These are phyloP conservation scores for Lecanicillium sp. DNA, from an alignment of 2,329 filamentous ascomycete species.

Conservation along the genomic window DNA sequence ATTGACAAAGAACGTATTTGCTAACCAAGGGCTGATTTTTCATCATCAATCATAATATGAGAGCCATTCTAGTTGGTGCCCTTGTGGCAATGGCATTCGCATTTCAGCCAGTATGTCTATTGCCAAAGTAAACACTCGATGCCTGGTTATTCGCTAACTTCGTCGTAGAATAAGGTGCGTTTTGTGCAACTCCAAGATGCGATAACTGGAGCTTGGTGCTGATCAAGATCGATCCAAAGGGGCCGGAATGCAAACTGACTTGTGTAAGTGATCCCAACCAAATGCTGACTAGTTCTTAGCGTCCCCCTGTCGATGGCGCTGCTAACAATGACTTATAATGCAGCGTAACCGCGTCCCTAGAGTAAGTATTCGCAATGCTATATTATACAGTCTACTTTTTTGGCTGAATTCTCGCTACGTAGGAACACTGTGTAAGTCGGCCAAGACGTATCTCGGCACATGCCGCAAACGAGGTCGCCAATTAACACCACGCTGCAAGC, in stretches of 20 bases:
- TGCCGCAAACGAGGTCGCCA: background rate
- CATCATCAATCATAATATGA: background rate
- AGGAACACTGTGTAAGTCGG: background rate
- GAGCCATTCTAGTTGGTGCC: background rate
- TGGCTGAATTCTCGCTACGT: background rate
- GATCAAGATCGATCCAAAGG: background rate
- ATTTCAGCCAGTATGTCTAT: background rate
- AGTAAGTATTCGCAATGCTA: background rate
- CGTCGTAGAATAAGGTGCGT: background rate
- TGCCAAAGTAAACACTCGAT: background rate
- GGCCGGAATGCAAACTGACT: slow-evolving; percentile 1
- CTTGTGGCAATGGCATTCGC: background rate
- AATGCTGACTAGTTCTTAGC: background rate
- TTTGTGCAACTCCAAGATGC: background rate
- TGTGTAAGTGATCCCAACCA: background rate
- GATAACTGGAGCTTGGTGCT: background rate
- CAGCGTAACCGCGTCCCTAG: background rate
- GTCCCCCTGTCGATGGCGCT: background rate
- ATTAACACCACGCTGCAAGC: background rate
- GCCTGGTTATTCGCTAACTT: background rate
- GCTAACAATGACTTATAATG: background rate
- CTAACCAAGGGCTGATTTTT: background rate
- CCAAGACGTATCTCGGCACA: background rate
- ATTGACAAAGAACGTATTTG: background rate
- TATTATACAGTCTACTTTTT: background rate